These are phyloP conservation scores for Kurtzmaniella quercitrusa DNA, from an alignment of 1,139 yeast genomes.

Conservation along the genomic window DNA sequence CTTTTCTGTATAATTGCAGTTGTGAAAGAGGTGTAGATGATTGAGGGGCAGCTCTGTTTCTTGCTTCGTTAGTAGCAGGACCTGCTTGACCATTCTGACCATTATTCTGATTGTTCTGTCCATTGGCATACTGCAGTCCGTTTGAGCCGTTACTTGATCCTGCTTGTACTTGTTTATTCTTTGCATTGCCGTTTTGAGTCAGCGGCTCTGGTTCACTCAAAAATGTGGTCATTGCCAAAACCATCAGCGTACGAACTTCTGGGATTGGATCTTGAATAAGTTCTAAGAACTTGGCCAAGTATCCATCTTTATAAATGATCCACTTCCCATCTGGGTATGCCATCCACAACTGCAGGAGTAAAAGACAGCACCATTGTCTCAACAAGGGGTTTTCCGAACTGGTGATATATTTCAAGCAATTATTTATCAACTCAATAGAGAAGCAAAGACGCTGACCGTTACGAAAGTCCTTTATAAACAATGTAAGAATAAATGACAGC, in stretches of 20 bases:
- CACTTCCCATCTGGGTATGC: conserved; percentile 73
- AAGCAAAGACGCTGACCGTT: conserved; percentile 80
- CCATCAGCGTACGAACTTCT: conserved; percentile 84
- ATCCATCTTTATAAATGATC: conserved; percentile 65
- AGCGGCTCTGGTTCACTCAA: conserved; percentile 42
- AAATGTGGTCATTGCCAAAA: conserved; percentile 70
- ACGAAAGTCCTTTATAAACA: conserved; percentile 76
- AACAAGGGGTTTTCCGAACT: conserved; percentile 78
- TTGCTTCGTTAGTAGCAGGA: conserved; percentile 17
- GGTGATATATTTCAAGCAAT: conserved; percentile 62
- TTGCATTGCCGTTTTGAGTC: conserved; percentile 15
- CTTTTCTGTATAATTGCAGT: conserved; percentile 14
- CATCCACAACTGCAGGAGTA: conserved; percentile 75
- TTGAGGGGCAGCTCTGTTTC: conserved; percentile 7
- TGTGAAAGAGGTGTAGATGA: conserved; percentile 12
- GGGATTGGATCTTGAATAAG: conserved; percentile 86
- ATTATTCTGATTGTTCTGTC: conserved; percentile 7
- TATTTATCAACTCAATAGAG: conserved; percentile 65
- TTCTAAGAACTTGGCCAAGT: conserved; percentile 50
- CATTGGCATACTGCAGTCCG: conserved; percentile 3
- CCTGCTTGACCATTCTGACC: conserved; percentile 13
- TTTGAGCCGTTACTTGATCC: conserved; percentile 14
- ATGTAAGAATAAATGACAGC: conserved; percentile 85
- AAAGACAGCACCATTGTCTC: conserved; percentile 86
- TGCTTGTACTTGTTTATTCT: conserved; percentile 17